These are phyloP conservation scores for Canavalia gladiata DNA, from an alignment of 306 rosid species.

Conservation along the genomic window DNA sequence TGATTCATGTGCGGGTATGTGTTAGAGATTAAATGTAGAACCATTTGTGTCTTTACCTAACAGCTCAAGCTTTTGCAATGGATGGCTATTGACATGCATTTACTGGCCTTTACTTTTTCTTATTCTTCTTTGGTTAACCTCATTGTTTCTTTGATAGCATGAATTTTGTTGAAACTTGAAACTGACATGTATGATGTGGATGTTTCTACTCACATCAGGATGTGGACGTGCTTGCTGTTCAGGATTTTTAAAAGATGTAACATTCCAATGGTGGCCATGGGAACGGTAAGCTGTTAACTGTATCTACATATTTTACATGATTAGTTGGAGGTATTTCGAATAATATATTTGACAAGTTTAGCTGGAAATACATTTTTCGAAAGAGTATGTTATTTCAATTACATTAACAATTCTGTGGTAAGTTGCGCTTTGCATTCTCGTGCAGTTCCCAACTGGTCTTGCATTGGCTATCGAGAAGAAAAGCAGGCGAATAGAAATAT, in stretches of 20 bases:
- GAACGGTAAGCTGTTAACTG: constrained; percentile 67
- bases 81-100: constrained; percentile 5
- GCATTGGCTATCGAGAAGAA: constrained; percentile 56
- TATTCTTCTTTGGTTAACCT: constrained; percentile 33
- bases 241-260: constrained; percentile 76
- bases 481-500: constrained; percentile 93
- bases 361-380: background rate
- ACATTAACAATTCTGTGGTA: background rate
- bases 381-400: constrained; percentile 14
- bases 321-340: background rate
- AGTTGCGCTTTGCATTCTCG: constrained; percentile 39
- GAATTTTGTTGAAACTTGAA: constrained; percentile 35
- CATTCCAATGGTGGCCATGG: constrained; percentile 85
- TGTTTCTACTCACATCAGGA: constrained; percentile 62
- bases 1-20: background rate
- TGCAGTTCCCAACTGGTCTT: constrained; percentile 88
- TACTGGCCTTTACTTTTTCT: constrained; percentile 14
- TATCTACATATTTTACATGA: background rate
- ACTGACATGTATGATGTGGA: constrained; percentile 25
- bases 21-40: background rate
- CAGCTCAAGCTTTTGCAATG: background rate
- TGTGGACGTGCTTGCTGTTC: constrained; percentile 89
- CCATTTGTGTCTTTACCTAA: background rate
- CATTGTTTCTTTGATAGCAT: constrained; percentile 17
- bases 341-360: constrained; percentile 13